Evolutionary conservation across 257 asterid genomes (phyloP), one percentile per base, ranked within the genome.

Genomic region (Handroanthus guayacan): DNA sequence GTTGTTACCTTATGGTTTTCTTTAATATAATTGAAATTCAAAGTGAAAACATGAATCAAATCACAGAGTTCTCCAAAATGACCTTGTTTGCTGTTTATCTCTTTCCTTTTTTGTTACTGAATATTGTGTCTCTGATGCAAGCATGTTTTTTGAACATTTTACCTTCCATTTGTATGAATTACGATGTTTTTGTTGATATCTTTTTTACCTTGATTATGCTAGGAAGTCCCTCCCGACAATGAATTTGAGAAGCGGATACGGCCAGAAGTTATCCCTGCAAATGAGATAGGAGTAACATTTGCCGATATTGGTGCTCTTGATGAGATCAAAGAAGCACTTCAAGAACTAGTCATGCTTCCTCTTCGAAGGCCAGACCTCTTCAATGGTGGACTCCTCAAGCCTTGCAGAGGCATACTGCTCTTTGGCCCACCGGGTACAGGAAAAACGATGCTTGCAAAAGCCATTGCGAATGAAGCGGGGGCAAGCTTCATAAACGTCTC

Each of bases 371-470:
- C 98, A 2, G 97, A 93, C 83, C 95, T 93, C 12, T 93, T 93
- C 88, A 87, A 80, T 11, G 97, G 97, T 9, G 98, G 98, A 44
- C 98, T 93, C 71, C 95, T 93, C 9, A 93, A 93, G 85, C 98
- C 98, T 56, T 93, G 98, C 80, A 84, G 95, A 84, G 98, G 98
- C 78, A 91, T 93, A 86, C 79, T 93, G 66, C 98, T 91, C 72
- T 93, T 93, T 52, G 97, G 98, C 34, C 98, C 98, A 74, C 98
- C 98, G 2, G 98, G 97, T 67, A 93, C 98, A 2, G 98, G 98
- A 51, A 93, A 93, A 79, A 93, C 98, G n/a, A 93, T 93, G 98
- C 89, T 93, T 37, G 98, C 98, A 44, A 93, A 93, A 79, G 98
- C 98, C 79, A 93, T 93, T 64, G 97, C 98, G 75, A 90, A 86